Evolutionary conservation across 2,329 filamentous ascomycete genomes (phyloP), one percentile per base, ranked within the genome.

Genomic region (Claviceps quebecensis): DNA sequence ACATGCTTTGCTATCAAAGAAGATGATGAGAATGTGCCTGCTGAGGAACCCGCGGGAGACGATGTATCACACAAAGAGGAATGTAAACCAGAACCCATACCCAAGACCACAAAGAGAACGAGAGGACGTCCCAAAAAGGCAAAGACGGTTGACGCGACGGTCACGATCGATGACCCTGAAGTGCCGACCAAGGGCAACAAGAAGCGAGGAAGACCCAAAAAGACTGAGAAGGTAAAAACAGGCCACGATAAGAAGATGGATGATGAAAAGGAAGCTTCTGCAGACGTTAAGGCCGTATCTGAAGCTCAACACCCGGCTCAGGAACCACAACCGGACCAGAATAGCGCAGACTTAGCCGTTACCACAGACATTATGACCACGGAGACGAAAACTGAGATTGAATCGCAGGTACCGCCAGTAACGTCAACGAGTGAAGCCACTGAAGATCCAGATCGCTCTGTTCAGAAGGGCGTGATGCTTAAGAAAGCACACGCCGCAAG

Each of bases 201-300:
- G 58, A 69, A 65, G 53, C 63, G 72, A 48, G 72, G 72, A 4
- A 64, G 72, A 19, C 71, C 71, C 16, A 68, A 63, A 52, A 74
- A 73, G 52, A 55, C 46, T 1, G 47, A 38, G 2, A 14, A 39
- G n/a, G 6, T 17, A 11, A 5, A 38, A 34, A 13, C 36, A 2
- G 36, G 38, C n/a, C 36, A 29, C 9, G 23, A 46, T n/a, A 43
- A 41, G 16, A 47, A 46, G 26, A 17, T 39, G 4, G 41, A 47
- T 37, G 26, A 47, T 45, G 39, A 36, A 37, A 37, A 34, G 13
- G 23, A 11, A 22, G 36, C 37, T 7, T 23, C 19, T 16, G 13
- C 23, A 39, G 29, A 45, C 17, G n/a, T 16, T 11, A 22, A 44
- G 11, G 1, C 48, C 1, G 13, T 9, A n/a, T n/a, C 39, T 13